Base-by-base conservation (phyloP, 768 basidiomycete species). In the Lentinula lateritia region DNA sequence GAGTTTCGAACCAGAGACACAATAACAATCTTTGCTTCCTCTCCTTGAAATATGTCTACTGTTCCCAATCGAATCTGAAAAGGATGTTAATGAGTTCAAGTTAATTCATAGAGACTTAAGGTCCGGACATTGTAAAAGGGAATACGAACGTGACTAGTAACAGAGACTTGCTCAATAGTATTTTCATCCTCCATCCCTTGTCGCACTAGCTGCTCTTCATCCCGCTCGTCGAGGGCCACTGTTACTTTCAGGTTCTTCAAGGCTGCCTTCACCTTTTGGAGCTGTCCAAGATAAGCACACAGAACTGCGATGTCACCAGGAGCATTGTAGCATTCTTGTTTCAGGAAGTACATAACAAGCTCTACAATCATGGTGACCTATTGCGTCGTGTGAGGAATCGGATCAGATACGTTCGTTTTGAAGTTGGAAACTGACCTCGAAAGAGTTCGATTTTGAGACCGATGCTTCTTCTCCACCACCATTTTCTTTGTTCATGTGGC, bases 11-110 rank as follows among this genome's bases (percentile, higher is more conserved):
- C 90, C 12, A 90, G 77, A 0, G 88, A 90, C 8, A 92, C 75
- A 32, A 92, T 89, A 36, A 92, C 82, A 57, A 92, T 80, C 67
- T 78, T 82, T 1, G 82, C 86, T 73, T 90, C 89, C 62, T 88
- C 84, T 2, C 89, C 90, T 71, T 92, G 91, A 67, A 84, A 92
- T 54, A 87, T 90, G 63, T 93, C 90, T 1, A 92, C 82, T 0
- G 90, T 92, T 5, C 90, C 81, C 5, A 92, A 74, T 7, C 82
- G 79, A 45, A 90, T 82, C 88, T 90, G 52, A 5, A 32, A 50
- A 55, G 7, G 34, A 28, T 43, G 38, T 38, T 0, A 2, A 54
- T 15, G 13, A 58, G 13, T 32, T 48, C 0, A 28, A 58, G 13
- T 32, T 48, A 3, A 28, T 28, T 28, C 28, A 28, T 28, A 28